Evolutionary conservation across 371 early-diverging fungal genomes (phyloP).

Genomic region (Mucor plumbeus): DNA sequence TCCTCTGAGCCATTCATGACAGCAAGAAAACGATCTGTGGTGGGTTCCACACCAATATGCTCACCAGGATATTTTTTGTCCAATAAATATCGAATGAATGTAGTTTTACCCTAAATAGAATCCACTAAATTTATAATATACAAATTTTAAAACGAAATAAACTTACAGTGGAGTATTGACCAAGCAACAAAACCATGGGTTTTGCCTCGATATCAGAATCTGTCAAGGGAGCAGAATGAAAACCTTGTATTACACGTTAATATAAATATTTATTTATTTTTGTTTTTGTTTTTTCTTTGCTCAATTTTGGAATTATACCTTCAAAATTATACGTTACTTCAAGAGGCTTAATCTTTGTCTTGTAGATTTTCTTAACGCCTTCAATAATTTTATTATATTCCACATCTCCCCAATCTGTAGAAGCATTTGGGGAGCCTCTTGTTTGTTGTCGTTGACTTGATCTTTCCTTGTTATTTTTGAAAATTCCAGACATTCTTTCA

Average conservation of each 20-base stretch:
- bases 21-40: conserved; percentile 86
- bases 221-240: conserved; percentile 79
- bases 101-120: conserved; percentile 72
- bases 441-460: not conserved
- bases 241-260: conserved; percentile 40
- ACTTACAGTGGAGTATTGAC: conserved; percentile 81
- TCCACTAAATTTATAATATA: not conserved
- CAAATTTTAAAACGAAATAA: not conserved
- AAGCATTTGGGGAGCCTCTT: not conserved
- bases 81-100: conserved; percentile 84
- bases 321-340: conserved; percentile 82
- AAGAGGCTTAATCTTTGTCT: conserved; percentile 72
- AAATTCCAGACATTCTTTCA: not conserved
- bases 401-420: conserved; percentile 30
- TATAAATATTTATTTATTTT: not conserved
- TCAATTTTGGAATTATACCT: conserved; percentile 27
- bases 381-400: conserved; percentile 67
- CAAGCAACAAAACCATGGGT: conserved; percentile 84
- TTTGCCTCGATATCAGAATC: conserved; percentile 84
- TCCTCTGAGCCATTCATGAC: conserved; percentile 80
- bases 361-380: conserved; percentile 72
- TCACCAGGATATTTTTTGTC: conserved; percentile 83
- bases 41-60: conserved; percentile 89
- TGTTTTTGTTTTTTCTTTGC: not conserved
- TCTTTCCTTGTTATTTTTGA: not conserved